Percentiles rank a stretch among this genome's conserved stretches.
These are phyloP conservation scores for Passalora sequoiae DNA, from an alignment of 2,329 filamentous ascomycete species.

Conservation along the genomic window DNA sequence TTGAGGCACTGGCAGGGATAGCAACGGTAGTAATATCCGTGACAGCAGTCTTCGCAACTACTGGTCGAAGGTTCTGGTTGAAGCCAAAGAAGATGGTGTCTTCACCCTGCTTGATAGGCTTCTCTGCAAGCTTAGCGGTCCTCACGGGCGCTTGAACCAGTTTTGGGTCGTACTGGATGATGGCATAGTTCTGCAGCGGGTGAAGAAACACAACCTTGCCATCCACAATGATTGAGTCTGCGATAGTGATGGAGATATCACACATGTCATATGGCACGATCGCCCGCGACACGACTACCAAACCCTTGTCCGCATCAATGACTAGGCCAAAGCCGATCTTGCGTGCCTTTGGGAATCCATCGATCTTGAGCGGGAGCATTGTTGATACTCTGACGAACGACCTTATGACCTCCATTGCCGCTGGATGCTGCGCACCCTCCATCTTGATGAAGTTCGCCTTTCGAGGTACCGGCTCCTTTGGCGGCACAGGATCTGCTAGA, in stretches of 20 bases:
- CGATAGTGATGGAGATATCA: constrained; percentile 92
- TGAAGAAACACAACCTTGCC: constrained; percentile 95
- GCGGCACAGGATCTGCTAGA: constrained; percentile 73
- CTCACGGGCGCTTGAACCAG: constrained; percentile 92
- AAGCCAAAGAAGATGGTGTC: constrained; percentile 97
- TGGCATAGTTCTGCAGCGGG: constrained; percentile 91
- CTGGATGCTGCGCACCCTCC: constrained; percentile 78
- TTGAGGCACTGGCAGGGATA: constrained; percentile 87
- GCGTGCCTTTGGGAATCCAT: constrained; percentile 92
- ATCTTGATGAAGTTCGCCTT: constrained; percentile 90
- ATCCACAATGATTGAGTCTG: constrained; percentile 90
- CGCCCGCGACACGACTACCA: constrained; percentile 89
- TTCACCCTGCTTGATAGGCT: constrained; percentile 84
- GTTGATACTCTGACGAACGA: constrained; percentile 93
- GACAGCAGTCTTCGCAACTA: constrained; percentile 88
- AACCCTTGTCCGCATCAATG: constrained; percentile 92
- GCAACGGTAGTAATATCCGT: constrained; percentile 97
- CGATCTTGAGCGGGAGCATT: constrained; percentile 89
- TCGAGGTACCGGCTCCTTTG: constrained; percentile 63
- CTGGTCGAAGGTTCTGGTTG: constrained; percentile 89
- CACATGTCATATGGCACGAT: constrained; percentile 95
- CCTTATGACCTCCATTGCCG: constrained; percentile 86
- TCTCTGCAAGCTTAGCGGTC: constrained; percentile 75
- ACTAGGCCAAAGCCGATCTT: constrained; percentile 95
- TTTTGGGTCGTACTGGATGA: constrained; percentile 88